These are phyloP conservation scores for Syzygium jambos DNA, from an alignment of 345 rosid genomes.

Conservation along the genomic window DNA sequence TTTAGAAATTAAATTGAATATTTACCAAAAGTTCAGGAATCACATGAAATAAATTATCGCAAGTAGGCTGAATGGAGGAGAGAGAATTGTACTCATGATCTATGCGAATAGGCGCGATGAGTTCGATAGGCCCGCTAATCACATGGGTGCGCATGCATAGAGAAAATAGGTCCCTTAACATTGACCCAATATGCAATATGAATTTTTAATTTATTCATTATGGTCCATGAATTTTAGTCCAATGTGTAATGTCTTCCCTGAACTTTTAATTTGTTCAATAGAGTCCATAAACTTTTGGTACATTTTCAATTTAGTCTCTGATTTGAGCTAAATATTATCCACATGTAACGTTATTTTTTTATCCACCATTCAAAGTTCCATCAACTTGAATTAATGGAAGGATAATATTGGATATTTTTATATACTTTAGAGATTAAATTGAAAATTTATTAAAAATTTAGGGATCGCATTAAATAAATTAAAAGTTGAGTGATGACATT, in stretches of 20 bases:
- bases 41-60: no score
- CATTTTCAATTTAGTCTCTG: neutral
- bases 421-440: neutral
- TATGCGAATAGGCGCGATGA: neutral
- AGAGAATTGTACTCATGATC: neutral
- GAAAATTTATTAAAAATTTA: neutral
- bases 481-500: neutral
- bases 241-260: no score
- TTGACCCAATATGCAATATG: no score
- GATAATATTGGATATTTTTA: neutral
- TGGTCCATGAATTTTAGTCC: neutral
- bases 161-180: no score
- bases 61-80: neutral
- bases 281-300: no score
- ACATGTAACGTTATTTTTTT: neutral
- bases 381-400: neutral
- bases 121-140: neutral
- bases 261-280: no score
- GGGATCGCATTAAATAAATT: neutral
- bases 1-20: no score
- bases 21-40: no score
- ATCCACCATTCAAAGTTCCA: neutral
- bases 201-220: no score
- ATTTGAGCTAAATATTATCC: neutral
- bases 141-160: neutral